These are phyloP conservation scores for Carex littledalei DNA, from an alignment of 176 grass and related monocot species.

Conservation along the genomic window DNA sequence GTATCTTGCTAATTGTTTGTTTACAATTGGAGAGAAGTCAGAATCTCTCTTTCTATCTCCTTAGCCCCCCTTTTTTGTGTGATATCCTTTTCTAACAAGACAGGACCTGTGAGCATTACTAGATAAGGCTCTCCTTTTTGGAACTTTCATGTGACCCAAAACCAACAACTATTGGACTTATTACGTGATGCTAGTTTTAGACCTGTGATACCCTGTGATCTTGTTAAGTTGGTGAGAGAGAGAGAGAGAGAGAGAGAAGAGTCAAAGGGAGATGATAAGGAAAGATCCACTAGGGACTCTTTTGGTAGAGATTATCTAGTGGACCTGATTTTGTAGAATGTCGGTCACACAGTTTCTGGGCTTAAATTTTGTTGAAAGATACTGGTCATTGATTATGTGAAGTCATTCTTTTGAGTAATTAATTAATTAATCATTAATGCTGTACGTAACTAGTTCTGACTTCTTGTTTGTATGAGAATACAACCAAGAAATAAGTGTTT, in stretches of 20 bases:
- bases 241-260: not conserved
- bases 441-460: not conserved
- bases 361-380: constrained; percentile 12
- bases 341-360: not conserved
- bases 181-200: constrained; percentile 46
- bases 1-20: not conserved
- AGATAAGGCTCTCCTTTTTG: constrained; percentile 38
- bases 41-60: constrained; percentile 1
- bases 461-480: not conserved
- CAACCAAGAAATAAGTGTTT: not conserved
- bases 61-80: constrained; percentile 2
- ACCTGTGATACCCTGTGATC: constrained; percentile 45
- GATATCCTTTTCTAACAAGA: constrained; percentile 24
- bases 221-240: not conserved
- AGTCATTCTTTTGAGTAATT: not conserved
- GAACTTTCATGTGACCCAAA: constrained; percentile 70
- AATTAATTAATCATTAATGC: not conserved
- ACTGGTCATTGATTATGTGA: constrained; percentile 1
- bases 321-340: constrained; percentile 12
- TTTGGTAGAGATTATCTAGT: not conserved
- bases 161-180: constrained; percentile 49
- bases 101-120: constrained; percentile 20
- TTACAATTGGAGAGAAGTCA: constrained; percentile 3
- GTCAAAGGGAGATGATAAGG: constrained; percentile 21
- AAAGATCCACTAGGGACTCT: constrained; percentile 5